Conservation (phyloP, 169 alveolate species). For the Eimeria sp. region DNA sequence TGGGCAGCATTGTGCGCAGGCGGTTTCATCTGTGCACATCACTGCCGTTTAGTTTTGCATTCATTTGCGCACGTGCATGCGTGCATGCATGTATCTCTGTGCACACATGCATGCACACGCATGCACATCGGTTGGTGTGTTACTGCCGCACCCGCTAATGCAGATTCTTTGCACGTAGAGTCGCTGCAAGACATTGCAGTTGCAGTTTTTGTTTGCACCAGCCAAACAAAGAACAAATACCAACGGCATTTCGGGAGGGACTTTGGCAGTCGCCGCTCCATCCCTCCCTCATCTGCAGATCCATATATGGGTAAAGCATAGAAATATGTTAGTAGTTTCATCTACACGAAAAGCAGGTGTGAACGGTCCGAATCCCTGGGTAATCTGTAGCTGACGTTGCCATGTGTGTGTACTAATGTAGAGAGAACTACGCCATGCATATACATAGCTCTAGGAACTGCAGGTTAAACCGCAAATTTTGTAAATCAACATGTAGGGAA, state of each 20-base stretch:
- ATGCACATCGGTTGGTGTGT: background rate
- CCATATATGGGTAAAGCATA: background rate
- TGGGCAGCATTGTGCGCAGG: background rate
- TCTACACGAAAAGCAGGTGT: background rate
- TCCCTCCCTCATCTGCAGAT: background rate
- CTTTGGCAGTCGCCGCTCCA: background rate
- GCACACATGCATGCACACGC: background rate
- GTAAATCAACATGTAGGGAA: too few species aligned
- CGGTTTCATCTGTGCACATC: too few species aligned
- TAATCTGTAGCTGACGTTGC: too few species aligned
- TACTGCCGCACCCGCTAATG: slow-evolving; percentile 9
- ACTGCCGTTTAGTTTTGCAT: too few species aligned
- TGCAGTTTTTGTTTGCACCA: background rate
- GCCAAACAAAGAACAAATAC: background rate
- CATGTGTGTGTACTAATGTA: too few species aligned
- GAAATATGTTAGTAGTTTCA: background rate
- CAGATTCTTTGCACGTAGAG: background rate
- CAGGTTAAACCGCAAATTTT: too few species aligned
- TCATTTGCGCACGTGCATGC: too few species aligned
- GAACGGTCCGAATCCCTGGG: too few species aligned
- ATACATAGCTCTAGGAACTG: too few species aligned
- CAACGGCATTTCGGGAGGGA: background rate
- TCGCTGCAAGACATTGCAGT: background rate
- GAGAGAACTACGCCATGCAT: too few species aligned
- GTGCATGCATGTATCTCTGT: background rate